These are phyloP conservation scores for Cerioporus squamosus DNA, from an alignment of 1,284 basidiomycete genomes.

Conservation along the genomic window DNA sequence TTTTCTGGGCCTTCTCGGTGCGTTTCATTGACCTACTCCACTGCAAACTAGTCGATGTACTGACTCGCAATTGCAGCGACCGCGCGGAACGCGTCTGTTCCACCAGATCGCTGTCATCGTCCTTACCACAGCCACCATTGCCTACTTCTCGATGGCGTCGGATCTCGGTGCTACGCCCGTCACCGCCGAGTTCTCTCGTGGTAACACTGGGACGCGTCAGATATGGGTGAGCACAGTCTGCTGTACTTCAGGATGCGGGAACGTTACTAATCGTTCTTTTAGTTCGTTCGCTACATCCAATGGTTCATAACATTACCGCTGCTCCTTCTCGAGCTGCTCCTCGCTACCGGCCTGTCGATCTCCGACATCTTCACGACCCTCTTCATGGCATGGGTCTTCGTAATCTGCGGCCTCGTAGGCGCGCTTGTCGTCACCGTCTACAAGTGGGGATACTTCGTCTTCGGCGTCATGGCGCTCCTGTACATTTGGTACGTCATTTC, in stretches of 20 bases:
- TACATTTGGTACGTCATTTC: slow-evolving; percentile 47
- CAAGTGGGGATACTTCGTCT: slow-evolving; percentile 56
- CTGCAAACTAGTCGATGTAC: no score
- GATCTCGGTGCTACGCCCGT: slow-evolving; percentile 45
- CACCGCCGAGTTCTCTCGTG: slow-evolving; percentile 85
- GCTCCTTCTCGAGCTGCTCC: slow-evolving; percentile 54
- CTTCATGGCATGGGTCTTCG: slow-evolving; percentile 56
- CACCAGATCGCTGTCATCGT: slow-evolving; percentile 54
- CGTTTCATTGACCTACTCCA: neutral
- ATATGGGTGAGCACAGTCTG: slow-evolving; percentile 5
- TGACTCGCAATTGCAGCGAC: slow-evolving; percentile 31
- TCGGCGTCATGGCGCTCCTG: slow-evolving; percentile 50
- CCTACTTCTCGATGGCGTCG: slow-evolving; percentile 63
- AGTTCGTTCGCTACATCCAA: slow-evolving; percentile 58
- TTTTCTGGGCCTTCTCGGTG: neutral
- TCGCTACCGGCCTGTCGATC: slow-evolving; percentile 55
- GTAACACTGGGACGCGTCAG: slow-evolving; percentile 75
- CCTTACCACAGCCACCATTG: slow-evolving; percentile 47
- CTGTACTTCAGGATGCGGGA: no score
- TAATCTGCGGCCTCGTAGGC: slow-evolving; percentile 55
- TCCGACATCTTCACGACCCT: slow-evolving; percentile 55
- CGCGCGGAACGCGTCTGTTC: slow-evolving; percentile 48
- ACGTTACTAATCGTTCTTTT: neutral
- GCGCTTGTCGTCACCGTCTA: slow-evolving; percentile 51
- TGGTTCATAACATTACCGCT: slow-evolving; percentile 64